These are phyloP conservation scores for Mycena amicta DNA, from an alignment of 768 basidiomycete species.

Conservation along the genomic window DNA sequence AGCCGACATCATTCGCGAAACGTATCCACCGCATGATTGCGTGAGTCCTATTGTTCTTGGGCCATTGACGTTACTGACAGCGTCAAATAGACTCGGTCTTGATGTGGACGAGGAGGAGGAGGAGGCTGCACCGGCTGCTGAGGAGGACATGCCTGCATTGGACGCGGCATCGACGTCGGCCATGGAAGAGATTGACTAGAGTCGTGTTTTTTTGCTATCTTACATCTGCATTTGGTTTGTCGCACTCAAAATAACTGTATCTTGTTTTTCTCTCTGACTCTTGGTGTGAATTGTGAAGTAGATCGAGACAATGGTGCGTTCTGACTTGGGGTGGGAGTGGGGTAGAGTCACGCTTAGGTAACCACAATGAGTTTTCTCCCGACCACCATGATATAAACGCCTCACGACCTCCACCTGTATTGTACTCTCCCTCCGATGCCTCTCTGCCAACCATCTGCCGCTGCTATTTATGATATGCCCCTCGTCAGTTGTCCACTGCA, in stretches of 20 bases:
- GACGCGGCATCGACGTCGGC: conserved; percentile 73
- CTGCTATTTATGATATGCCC: conserved; percentile 27
- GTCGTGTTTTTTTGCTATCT: conserved; percentile 18
- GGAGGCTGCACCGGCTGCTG: conserved; percentile 50
- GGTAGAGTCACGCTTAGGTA: too few species aligned
- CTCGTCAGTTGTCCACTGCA: conserved; percentile 7
- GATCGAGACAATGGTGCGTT: conserved; percentile 8
- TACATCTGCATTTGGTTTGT: conserved; percentile 27
- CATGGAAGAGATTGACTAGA: conserved; percentile 97
- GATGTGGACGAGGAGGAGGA: conserved; percentile 83
- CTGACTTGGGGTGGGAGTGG: not conserved
- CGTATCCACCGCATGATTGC: conserved; percentile 98
- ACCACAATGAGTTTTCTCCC: too few species aligned
- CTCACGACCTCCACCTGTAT: conserved; percentile 36
- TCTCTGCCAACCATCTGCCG: conserved; percentile 22
- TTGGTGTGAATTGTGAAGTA: conserved; percentile 1
- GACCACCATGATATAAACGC: conserved; percentile 24
- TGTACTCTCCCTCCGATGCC: conserved; percentile 31
- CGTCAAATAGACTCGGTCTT: conserved; percentile 62
- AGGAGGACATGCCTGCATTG: too few species aligned
- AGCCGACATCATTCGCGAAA: conserved; percentile 92
- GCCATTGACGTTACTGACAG: conserved; percentile 11
- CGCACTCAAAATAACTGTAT: conserved; percentile 27
- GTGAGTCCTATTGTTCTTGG: conserved; percentile 38
- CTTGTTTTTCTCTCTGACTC: conserved; percentile 12